These are phyloP conservation scores for Ogataea degrootiae DNA, from an alignment of 805 yeast species.

Conservation along the genomic window DNA sequence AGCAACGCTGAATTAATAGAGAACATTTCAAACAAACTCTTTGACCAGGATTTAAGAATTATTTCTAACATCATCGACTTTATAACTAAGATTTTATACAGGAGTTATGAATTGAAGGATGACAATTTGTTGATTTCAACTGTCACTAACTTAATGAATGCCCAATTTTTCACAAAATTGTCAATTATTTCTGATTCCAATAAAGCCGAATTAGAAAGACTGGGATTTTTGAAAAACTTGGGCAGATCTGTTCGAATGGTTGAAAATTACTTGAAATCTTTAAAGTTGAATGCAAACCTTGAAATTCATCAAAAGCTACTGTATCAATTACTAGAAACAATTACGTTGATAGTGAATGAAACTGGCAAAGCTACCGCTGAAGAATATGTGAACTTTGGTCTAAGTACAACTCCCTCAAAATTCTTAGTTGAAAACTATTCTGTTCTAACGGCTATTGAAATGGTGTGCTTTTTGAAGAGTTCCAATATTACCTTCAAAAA, in stretches of 20 bases:
- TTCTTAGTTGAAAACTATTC: slow-evolving; percentile 42
- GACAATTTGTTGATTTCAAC: slow-evolving; percentile 37
- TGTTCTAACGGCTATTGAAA: slow-evolving; percentile 48
- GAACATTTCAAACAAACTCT: slow-evolving; percentile 38
- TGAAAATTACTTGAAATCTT: slow-evolving; percentile 32
- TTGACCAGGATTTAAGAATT: slow-evolving; percentile 40
- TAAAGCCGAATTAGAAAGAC: slow-evolving; percentile 11
- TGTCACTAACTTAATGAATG: slow-evolving; percentile 42
- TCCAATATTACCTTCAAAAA: slow-evolving; percentile 59
- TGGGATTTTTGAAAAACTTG: slow-evolving; percentile 11
- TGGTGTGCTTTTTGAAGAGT: slow-evolving; percentile 49
- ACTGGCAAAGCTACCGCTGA: slow-evolving; percentile 39
- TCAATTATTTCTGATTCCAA: slow-evolving; percentile 36
- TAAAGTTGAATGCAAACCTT: slow-evolving; percentile 35
- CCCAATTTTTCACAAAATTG: slow-evolving; percentile 40
- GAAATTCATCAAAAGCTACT: slow-evolving; percentile 38
- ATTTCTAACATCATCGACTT: slow-evolving; percentile 40
- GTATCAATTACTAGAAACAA: slow-evolving; percentile 33
- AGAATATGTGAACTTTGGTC: slow-evolving; percentile 43
- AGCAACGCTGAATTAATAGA: slow-evolving; percentile 37
- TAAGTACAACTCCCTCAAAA: slow-evolving; percentile 38
- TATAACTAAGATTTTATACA: slow-evolving; percentile 39
- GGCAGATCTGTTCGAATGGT: slow-evolving; percentile 29
- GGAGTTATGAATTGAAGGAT: slow-evolving; percentile 38
- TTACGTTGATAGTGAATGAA: slow-evolving; percentile 35